phyloP scores from a whole-genome alignment of 495 filamentous ascomycete species.

The Penicillium steckii region DNA sequence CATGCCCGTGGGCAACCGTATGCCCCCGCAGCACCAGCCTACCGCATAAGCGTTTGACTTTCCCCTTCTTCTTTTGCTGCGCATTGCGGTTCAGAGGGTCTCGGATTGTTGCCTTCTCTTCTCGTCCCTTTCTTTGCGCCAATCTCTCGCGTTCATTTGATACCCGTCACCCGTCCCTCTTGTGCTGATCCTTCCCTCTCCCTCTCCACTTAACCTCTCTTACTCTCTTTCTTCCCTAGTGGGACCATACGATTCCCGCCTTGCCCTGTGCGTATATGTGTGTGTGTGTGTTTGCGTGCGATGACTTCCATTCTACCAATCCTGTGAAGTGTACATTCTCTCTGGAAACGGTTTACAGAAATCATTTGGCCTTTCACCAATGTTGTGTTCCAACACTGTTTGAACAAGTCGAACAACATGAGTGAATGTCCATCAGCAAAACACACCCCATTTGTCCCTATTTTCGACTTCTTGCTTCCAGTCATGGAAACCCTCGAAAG shows the following conservation, averaged over 20 bases:
- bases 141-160: conserved; percentile 42
- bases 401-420: no score
- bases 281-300: background rate
- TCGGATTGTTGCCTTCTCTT: conserved; percentile 43
- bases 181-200: conserved; percentile 27
- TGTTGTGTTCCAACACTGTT: no score
- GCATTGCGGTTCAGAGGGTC: conserved; percentile 33
- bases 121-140: conserved; percentile 24
- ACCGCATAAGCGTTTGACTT: conserved; percentile 39
- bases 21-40: conserved; percentile 55
- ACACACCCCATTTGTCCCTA: background rate
- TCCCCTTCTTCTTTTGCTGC: conserved; percentile 45
- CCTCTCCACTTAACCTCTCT: conserved; percentile 5
- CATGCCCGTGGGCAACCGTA: conserved; percentile 55
- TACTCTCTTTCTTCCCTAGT: background rate
- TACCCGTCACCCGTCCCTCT: conserved; percentile 45
- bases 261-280: background rate
- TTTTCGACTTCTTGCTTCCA: background rate
- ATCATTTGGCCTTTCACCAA: no score
- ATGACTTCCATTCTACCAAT: conserved; percentile 2
- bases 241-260: background rate
- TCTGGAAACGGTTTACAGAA: background rate
- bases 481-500: background rate
- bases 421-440: no score
- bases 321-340: conserved; percentile 28